phyloP scores from a whole-genome alignment of 768 basidiomycete species.

The Auriculariales sp. region DNA sequence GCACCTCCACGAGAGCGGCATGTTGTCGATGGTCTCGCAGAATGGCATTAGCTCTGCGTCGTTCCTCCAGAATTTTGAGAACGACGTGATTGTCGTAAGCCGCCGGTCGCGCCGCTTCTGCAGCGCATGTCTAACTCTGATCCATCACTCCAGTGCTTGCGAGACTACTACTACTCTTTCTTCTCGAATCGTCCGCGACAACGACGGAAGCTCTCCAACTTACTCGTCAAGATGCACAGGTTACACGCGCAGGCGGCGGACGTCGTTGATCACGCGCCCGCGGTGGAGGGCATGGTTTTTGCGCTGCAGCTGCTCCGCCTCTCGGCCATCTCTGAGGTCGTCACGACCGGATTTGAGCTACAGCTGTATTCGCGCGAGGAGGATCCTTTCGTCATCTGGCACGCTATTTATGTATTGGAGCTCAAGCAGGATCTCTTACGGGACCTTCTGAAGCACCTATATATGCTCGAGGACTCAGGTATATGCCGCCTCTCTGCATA shows the following conservation, averaged over 20 bases:
- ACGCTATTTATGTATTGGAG: constrained; percentile 40
- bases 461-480: neutral
- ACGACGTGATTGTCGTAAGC: constrained; percentile 5
- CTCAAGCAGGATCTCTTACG: constrained; percentile 20
- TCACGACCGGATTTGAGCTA: constrained; percentile 64
- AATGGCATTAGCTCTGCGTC: neutral
- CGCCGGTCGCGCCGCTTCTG: neutral
- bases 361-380: constrained; percentile 59
- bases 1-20: neutral
- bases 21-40: neutral
- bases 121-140: constrained; percentile 2
- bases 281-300: neutral
- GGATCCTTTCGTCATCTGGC: constrained; percentile 65
- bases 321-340: constrained; percentile 44
- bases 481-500: neutral
- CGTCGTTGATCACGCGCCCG: neutral
- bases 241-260: neutral
- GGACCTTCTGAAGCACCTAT: constrained; percentile 1
- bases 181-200: constrained; percentile 60
- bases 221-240: constrained; percentile 47
- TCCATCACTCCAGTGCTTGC: constrained; percentile 32
- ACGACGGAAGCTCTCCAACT: constrained; percentile 49
- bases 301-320: constrained; percentile 33
- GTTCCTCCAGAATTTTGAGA: constrained; percentile 5
- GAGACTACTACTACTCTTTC: constrained; percentile 39